A percentile compares a stretch with the other conserved stretches of the same genome.
Evolutionary conservation across 768 basidiomycete species (phyloP).

Genomic region (Termitomyces sp.): DNA sequence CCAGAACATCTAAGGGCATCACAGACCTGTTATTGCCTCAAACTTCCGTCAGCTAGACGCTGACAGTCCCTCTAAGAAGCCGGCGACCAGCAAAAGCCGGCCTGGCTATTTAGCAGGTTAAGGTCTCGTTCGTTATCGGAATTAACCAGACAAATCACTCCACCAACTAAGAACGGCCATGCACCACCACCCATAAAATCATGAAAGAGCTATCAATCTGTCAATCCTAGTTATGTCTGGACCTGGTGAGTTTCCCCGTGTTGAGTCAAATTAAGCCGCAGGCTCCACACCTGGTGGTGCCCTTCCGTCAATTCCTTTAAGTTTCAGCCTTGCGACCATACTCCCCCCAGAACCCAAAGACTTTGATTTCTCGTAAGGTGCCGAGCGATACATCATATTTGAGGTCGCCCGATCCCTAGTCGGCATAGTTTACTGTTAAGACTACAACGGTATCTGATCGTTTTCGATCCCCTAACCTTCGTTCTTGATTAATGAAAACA

Average conservation of each 20-base stretch:
- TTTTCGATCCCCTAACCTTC: not conserved
- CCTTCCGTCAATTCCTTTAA: constrained; percentile 80
- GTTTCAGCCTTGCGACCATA: constrained; percentile 61
- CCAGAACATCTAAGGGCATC: too few species aligned
- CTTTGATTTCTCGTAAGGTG: constrained; percentile 73
- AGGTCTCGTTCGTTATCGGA: too few species aligned
- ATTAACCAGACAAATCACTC: too few species aligned
- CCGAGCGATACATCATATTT: constrained; percentile 51
- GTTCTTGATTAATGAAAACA: not conserved
- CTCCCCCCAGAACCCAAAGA: constrained; percentile 27
- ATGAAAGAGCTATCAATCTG: not conserved
- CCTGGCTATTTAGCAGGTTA: not conserved
- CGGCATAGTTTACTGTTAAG: not conserved
- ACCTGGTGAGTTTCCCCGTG: too few species aligned
- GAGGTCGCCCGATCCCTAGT: not conserved
- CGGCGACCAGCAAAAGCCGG: constrained; percentile 16
- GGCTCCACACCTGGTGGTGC: not conserved
- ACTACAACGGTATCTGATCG: not conserved
- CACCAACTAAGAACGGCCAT: not conserved
- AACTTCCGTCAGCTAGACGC: too few species aligned
- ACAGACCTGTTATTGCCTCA: too few species aligned
- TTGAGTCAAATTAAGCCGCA: too few species aligned
- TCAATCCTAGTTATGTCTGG: not conserved
- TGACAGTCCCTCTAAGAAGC: too few species aligned
- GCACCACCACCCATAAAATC: not conserved